Base-by-base conservation (phyloP, 768 basidiomycete species). In the Pisolithus microcarpus region DNA sequence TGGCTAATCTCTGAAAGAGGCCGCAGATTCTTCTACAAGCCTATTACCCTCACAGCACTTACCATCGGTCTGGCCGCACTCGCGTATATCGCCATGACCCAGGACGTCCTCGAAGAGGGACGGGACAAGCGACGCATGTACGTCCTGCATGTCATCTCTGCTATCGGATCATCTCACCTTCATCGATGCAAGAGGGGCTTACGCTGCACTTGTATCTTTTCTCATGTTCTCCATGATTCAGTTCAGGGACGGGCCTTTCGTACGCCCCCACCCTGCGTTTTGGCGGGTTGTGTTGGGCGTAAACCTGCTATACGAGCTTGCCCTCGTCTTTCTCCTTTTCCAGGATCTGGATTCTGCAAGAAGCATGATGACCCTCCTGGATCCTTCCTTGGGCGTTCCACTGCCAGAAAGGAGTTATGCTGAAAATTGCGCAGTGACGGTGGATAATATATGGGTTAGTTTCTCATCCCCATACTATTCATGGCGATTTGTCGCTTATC, bases 401-500 rank as follows among this genome's bases (percentile, higher is more conserved):
- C 73, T 91, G 10, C 85, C 85, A 9, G 90, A 93, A 68, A 91
- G 90, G 66, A 87, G 76, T 62, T 93, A 92, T 57, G 90, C 87
- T 10, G 89, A 92, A 55, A 78, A 87, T 58, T 93, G 90, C 62
- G 65, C 76, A 8, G 67, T 91, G 50, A 84, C 81, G 13, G 59
- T 73, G 38, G 64, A 63, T 49, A 85, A 76, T 46, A 64, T 91
- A 28, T 88, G 86, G 88, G 86, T 88, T 60, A 55, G 73, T 65
- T 7, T 10, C 38, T 30, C 36, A 11, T 23, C 5, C 3, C 7
- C n/a, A n/a, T n/a, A 49, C 36, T 49, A 28, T 23, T 30, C 5
- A 15, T n/a, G 23, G 9, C 18, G n/a, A n/a, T n/a, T n/a, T 58
- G 46, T 53, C 45, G 46, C 21, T 46, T 31, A 46, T 37, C 31